phyloP scores from a whole-genome alignment of 805 yeast species.

The Hanseniaspora lindneri region DNA sequence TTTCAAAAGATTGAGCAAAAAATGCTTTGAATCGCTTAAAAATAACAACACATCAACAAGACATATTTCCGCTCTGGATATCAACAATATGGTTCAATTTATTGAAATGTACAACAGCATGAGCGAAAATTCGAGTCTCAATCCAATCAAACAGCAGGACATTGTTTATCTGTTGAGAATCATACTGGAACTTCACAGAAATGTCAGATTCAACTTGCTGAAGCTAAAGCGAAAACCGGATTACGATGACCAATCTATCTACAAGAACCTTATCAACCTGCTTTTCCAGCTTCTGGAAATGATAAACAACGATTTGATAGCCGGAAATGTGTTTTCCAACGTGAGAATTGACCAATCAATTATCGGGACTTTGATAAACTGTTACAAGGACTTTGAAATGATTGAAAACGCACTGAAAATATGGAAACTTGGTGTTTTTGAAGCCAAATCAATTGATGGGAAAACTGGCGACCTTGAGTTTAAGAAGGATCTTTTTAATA shows the following conservation, averaged over 20 bases:
- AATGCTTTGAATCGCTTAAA: conserved; percentile 14
- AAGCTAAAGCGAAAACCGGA: conserved; percentile 49
- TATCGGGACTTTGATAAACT: conserved; percentile 45
- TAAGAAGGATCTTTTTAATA: conserved; percentile 21
- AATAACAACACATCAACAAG: conserved; percentile 6
- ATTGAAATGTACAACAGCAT: conserved; percentile 11
- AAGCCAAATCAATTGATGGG: conserved; percentile 30
- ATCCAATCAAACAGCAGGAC: conserved; percentile 14
- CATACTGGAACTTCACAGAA: conserved; percentile 12
- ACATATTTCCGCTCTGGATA: conserved; percentile 13
- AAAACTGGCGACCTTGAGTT: conserved; percentile 23
- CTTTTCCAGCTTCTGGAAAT: conserved; percentile 41
- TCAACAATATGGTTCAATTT: conserved; percentile 13
- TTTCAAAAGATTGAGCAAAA: conserved; percentile 12
- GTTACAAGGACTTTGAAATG: conserved; percentile 48
- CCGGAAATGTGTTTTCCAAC: neutral
- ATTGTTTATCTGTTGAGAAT: conserved; percentile 13
- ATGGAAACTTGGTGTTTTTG: conserved; percentile 54
- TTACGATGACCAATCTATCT: conserved; percentile 47
- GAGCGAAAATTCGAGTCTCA: neutral
- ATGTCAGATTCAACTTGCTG: conserved; percentile 32
- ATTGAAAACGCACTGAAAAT: conserved; percentile 53
- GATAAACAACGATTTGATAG: conserved; percentile 39
- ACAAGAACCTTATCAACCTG: conserved; percentile 40
- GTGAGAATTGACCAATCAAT: conserved; percentile 41